phyloP scores from a whole-genome alignment of 1,284 basidiomycete species.

The Xanthoconium separans region DNA sequence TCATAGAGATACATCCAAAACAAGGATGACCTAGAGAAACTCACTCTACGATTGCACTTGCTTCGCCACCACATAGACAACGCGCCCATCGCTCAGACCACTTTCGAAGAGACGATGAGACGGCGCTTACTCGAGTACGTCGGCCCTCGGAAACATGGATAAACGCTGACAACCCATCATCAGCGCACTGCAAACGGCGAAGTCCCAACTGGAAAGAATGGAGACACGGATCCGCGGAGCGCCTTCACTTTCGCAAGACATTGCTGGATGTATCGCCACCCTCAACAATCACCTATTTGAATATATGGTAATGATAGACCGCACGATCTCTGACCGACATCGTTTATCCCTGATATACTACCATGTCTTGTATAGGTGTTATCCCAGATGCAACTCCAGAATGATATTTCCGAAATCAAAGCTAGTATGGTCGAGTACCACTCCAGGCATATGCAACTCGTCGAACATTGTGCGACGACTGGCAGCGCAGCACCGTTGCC shows the following conservation, averaged over 20 bases:
- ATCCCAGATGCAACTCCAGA: conserved; percentile 1
- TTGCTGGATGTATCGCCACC: background rate
- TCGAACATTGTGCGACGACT: background rate
- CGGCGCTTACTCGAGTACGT: background rate
- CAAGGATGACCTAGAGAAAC: background rate
- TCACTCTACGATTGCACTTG: background rate
- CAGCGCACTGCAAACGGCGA: background rate
- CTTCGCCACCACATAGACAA: background rate
- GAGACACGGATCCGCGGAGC: background rate
- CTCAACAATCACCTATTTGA: conserved; percentile 3
- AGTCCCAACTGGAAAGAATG: background rate
- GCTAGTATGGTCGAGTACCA: background rate
- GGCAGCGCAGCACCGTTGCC: background rate
- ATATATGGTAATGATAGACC: background rate
- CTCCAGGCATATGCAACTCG: background rate
- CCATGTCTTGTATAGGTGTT: background rate
- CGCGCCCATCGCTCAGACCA: background rate
- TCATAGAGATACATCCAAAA: background rate
- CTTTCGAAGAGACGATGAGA: background rate
- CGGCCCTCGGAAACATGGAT: background rate
- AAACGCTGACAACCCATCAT: background rate
- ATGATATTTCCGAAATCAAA: background rate
- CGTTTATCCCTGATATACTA: background rate
- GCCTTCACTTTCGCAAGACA: conserved; percentile 1
- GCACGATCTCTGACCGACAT: background rate